Evolutionary conservation across 164 flowering plant species (phyloP), one percentile per base, ranked within the genome.

Genomic region (Platanus orientalis): DNA sequence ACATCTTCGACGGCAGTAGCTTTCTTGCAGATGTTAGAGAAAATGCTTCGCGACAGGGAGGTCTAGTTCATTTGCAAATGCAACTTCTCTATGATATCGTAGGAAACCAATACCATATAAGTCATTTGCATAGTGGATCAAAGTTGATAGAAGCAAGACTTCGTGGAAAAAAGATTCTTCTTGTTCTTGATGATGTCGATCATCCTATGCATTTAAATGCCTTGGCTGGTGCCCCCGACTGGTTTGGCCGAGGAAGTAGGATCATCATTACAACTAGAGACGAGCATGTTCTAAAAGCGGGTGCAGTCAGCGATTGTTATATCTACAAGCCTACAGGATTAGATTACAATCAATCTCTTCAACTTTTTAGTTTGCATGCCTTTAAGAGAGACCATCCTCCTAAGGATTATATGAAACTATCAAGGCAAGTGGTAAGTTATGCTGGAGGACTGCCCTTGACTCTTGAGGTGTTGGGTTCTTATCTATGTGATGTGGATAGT

Each of bases 171-270:
- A 30, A 26, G 32, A 65, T 72, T 26, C 64, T 72, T 24, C 11
- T 67, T 54, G 68, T 72, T 45, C 50, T 67, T 19, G 69, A 73
- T 58, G 71, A 71, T 67, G 75, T 71, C 29, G 70, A 54, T 51
- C 54, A 58, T 58, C 40, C 12, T 10, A 25, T 52, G 7, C 65
- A 63, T 28, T 61, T 72, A 9, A 25, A 60, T n/a, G 64, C 29
- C 26, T 29, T 72, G 26, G 71, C 57, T 49, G 64, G 47, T 16
- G 19, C 32, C 0, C 36, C 39, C 63, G 52, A 68, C 17, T 72
- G 76, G 71, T 67, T 63, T 60, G 29, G 26, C 30, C 58, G 30
- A 20, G 71, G 71, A 39, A 72, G 71, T 57, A 42, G 76, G 52
- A 64, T 72, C 40, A 60, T 72, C 13, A 65, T 64, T 32, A 72